phyloP scores from a whole-genome alignment of 2,329 filamentous ascomycete species.

The Aspergillus hortae region DNA sequence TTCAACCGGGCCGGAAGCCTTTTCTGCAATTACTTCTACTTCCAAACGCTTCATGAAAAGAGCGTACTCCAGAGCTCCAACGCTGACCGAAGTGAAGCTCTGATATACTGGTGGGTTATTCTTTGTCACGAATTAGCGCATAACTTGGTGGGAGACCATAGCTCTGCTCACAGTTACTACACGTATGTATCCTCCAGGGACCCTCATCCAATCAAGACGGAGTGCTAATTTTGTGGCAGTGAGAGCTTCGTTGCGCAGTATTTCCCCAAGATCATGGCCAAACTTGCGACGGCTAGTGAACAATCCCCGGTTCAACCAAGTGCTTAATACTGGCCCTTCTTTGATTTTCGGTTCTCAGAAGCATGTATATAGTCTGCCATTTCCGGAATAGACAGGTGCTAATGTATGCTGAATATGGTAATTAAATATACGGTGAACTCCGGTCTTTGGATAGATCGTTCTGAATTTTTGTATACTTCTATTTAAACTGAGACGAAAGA shows the following conservation, averaged over 20 bases:
- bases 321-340: background rate
- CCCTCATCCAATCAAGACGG: background rate
- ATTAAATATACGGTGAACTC: too few relatives aligned
- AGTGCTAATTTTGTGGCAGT: slow-evolving; percentile 34
- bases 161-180: slow-evolving; percentile 76
- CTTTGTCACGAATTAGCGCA: slow-evolving; percentile 93
- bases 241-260: slow-evolving; percentile 77
- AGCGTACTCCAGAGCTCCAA: slow-evolving; percentile 39
- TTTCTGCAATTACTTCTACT: slow-evolving; percentile 92
- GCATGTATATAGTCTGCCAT: too few relatives aligned
- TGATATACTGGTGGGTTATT: slow-evolving; percentile 92
- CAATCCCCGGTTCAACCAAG: background rate
- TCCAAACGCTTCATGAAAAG: slow-evolving; percentile 68
- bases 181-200: slow-evolving; percentile 36
- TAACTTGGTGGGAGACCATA: slow-evolving; percentile 78
- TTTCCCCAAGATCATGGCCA: slow-evolving; percentile 65
- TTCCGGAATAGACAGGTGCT: too few relatives aligned
- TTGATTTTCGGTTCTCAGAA: too few relatives aligned
- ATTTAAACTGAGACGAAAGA: too few relatives aligned
- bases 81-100: slow-evolving; percentile 61
- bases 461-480: too few relatives aligned
- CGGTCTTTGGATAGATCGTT: too few relatives aligned
- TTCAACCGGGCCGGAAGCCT: slow-evolving; percentile 86
- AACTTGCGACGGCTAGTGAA: slow-evolving; percentile 36
- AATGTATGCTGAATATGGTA: too few relatives aligned